Percentiles rank a stretch among this genome's conserved stretches.
These are phyloP conservation scores for Peziza echinospora DNA, from an alignment of 495 filamentous ascomycete genomes.

Conservation along the genomic window DNA sequence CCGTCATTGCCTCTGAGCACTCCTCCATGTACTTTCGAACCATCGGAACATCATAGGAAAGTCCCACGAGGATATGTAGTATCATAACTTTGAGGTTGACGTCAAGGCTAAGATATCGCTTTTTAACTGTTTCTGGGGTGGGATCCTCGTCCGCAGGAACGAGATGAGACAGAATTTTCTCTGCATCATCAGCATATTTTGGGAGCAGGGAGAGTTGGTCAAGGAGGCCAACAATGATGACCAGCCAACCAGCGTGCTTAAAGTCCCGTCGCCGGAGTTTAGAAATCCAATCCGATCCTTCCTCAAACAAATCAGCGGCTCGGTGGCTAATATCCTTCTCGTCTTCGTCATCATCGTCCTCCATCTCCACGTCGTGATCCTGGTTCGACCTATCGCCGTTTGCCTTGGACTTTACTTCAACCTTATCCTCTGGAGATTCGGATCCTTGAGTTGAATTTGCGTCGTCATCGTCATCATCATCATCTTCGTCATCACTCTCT, in stretches of 20 bases:
- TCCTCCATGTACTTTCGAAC: conserved; percentile 76
- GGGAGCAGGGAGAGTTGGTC: conserved; percentile 60
- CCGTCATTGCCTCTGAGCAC: conserved; percentile 79
- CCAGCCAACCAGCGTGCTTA: conserved; percentile 72
- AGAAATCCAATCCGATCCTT: conserved; percentile 58
- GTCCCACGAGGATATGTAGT: conserved; percentile 68
- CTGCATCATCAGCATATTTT: conserved; percentile 46
- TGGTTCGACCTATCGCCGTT: conserved; percentile 18
- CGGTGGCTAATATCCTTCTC: conserved; percentile 34
- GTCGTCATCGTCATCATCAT: conserved; percentile 37
- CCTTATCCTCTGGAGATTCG: conserved; percentile 4
- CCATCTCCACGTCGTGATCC: conserved; percentile 23
- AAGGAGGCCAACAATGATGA: conserved; percentile 70
- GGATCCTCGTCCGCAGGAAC: conserved; percentile 56
- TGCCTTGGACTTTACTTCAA: conserved; percentile 16
- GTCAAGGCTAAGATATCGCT: conserved; percentile 51
- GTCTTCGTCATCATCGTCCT: conserved; percentile 20
- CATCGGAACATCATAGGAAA: conserved; percentile 66
- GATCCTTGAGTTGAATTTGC: conserved; percentile 23
- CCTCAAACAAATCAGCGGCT: conserved; percentile 53
- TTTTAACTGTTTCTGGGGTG: conserved; percentile 44
- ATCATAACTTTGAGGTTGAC: conserved; percentile 62
- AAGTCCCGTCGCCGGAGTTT: conserved; percentile 67
- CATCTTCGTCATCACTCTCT: conserved; percentile 41
- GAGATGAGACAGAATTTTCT: conserved; percentile 55